phyloP scores from a whole-genome alignment of 345 rosid genomes.

The Rubroshorea leprosula region DNA sequence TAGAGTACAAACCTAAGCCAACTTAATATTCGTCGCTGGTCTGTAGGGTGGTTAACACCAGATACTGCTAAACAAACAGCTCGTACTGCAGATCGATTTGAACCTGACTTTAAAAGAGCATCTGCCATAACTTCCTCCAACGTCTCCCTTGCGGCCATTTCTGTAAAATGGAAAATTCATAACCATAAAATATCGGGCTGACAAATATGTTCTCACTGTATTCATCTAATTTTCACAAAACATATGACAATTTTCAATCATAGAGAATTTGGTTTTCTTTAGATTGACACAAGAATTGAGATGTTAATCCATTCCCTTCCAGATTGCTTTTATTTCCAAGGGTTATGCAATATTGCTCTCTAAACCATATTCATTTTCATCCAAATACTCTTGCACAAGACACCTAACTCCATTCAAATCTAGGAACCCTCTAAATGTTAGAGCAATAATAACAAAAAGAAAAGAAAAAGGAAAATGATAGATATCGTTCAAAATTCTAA shows the following conservation, averaged over 20 bases:
- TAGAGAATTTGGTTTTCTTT: not conserved
- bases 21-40: slow-evolving; percentile 58
- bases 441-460: too few relatives aligned
- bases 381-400: too few relatives aligned
- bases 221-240: not conserved
- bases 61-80: slow-evolving; percentile 93
- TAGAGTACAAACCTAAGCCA: slow-evolving; percentile 76
- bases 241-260: not conserved
- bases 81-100: slow-evolving; percentile 53
- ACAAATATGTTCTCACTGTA: not conserved
- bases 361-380: too few relatives aligned
- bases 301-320: too few relatives aligned
- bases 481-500: too few relatives aligned
- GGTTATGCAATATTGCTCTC: too few relatives aligned
- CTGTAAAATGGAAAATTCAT: slow-evolving; percentile 33
- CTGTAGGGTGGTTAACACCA: slow-evolving; percentile 91
- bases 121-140: slow-evolving; percentile 81
- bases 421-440: too few relatives aligned
- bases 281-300: too few relatives aligned
- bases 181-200: not conserved
- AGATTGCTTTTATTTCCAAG: too few relatives aligned
- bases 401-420: too few relatives aligned
- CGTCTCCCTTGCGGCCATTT: slow-evolving; percentile 73
- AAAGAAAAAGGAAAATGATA: too few relatives aligned
- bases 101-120: slow-evolving; percentile 65